Conservation (phyloP, 208 protist genomes). For the Leishmania arabica region DNA sequence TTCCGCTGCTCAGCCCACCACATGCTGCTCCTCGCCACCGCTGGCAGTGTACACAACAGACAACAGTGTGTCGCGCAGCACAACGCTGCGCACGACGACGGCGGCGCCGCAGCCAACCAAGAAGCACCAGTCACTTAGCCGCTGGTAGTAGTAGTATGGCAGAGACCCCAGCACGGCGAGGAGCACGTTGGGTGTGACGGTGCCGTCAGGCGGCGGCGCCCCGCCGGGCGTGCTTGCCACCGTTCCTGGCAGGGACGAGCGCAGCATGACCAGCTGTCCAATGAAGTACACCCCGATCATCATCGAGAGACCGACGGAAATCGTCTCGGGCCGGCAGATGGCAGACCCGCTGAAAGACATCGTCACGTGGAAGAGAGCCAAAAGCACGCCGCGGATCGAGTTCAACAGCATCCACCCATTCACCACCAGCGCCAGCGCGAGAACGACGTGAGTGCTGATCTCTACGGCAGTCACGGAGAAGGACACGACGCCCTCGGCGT, state of each 20-base stretch:
- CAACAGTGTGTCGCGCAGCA: slow-evolving; percentile 34
- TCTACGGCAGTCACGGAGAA: slow-evolving; percentile 38
- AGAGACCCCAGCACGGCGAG: slow-evolving; percentile 44
- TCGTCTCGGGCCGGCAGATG: slow-evolving; percentile 63
- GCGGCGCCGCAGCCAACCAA: slow-evolving; percentile 43
- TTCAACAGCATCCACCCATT: slow-evolving; percentile 71
- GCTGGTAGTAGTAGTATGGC: slow-evolving; percentile 71
- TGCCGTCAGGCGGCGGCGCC: neutral
- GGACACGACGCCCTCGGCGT: neutral
- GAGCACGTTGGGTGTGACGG: slow-evolving; percentile 29
- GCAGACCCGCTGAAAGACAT: slow-evolving; percentile 52
- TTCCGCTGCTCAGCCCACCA: neutral
- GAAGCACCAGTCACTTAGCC: slow-evolving; percentile 71
- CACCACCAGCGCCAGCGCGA: slow-evolving; percentile 57
- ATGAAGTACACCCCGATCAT: slow-evolving; percentile 75
- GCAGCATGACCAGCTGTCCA: slow-evolving; percentile 72
- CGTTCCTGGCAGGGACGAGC: slow-evolving; percentile 39
- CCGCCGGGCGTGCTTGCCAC: neutral
- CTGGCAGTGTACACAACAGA: slow-evolving; percentile 30
- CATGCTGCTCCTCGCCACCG: slow-evolving; percentile 14
- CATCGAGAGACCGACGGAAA: slow-evolving; percentile 61
- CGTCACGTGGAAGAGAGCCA: slow-evolving; percentile 75
- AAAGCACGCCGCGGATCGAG: slow-evolving; percentile 78
- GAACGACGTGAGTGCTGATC: slow-evolving; percentile 33
- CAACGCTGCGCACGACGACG: slow-evolving; percentile 40